Evolutionary conservation across 306 rosid species (phyloP), one percentile per base, ranked within the genome.

Genomic region (Corylus americana): DNA sequence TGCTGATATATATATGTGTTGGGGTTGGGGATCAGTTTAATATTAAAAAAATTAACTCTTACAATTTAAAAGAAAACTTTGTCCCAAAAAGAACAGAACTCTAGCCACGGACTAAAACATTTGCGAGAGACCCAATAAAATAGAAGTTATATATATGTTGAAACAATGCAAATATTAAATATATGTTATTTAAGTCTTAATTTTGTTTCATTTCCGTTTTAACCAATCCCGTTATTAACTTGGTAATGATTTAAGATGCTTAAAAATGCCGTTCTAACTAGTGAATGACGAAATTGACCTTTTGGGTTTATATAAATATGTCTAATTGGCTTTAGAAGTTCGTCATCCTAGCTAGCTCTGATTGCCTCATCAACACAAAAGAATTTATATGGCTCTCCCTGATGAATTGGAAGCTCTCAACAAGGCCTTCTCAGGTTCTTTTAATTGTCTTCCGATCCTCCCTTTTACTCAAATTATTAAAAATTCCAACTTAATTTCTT

Each of bases 391-490:
- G 97, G 87, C 93, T 75, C 78, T 79, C 81, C 53, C 84, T 70
- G 88, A 82, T 81, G 94, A 87, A 10, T 17, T 93, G 54, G 89
- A 89, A 81, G 84, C 86, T 82, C 77, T 93, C 79, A 88, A 83
- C 81, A 78, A 83, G 48, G 98, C 99, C 75, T 87, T 95, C 84
- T 85, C 97, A 90, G 99, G 99, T 95, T 77, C 81, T 57, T 44
- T 31, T 31, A 31, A 31, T 31, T 45, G 50, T 17, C 49, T 35
- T 47, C 14, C 17, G 25, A 22, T 55, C 45, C 17, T 14, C 49
- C 1, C 2, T n/a, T 67, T 13, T 14, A 14, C 42, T 37, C n/a
- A 58, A 27, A 37, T 12, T 83, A 58, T 1, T 57, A n/a, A 22
- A 17, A 17, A 74, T 27, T 55, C 11, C 66, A 55, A 11, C 55